Conservation (phyloP, 495 filamentous ascomycete genomes). For the Daldinia concentrica region DNA sequence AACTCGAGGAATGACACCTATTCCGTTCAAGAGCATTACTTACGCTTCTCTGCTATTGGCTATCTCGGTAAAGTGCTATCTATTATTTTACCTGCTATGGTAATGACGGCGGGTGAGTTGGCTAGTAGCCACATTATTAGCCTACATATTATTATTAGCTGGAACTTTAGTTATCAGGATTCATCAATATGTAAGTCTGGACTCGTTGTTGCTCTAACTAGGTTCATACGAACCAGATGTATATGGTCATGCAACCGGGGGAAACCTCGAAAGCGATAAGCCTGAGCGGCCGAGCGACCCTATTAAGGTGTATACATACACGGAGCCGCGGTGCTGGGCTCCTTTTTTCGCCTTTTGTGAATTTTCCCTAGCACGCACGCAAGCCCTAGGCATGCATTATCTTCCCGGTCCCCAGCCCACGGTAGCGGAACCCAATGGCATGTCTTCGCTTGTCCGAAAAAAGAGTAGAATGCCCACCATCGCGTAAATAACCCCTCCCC, state of each 20-base stretch:
- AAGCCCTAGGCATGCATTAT: slow-evolving; percentile 41
- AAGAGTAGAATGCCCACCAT: slow-evolving; percentile 24
- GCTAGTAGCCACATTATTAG: slow-evolving; percentile 12
- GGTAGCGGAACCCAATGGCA: slow-evolving; percentile 41
- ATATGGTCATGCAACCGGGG: slow-evolving; percentile 13
- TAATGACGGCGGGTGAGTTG: slow-evolving; percentile 1
- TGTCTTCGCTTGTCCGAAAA: slow-evolving; percentile 40
- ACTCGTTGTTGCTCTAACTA: slow-evolving; percentile 14
- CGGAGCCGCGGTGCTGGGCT: slow-evolving; percentile 29
- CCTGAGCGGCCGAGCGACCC: slow-evolving; percentile 31
- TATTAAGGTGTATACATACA: slow-evolving; percentile 27
- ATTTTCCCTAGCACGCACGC: slow-evolving; percentile 36
- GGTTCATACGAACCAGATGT: slow-evolving; percentile 7
- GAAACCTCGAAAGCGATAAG: slow-evolving; percentile 17
- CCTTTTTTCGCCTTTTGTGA: slow-evolving; percentile 18
- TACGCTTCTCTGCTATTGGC: slow-evolving; percentile 19
- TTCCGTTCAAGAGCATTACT: slow-evolving; percentile 16
- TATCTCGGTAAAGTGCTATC: slow-evolving; percentile 36
- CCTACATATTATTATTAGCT: slow-evolving; percentile 6
- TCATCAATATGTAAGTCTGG: slow-evolving; percentile 4
- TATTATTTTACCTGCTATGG: background rate
- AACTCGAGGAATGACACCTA: slow-evolving; percentile 27
- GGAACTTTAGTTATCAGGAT: slow-evolving; percentile 24
- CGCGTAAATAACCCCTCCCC: slow-evolving; percentile 36
- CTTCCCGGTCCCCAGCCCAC: slow-evolving; percentile 41